Evolutionary conservation across 495 filamentous ascomycete species (phyloP), one percentile per base, ranked within the genome.

Genomic region (Tuber indicum): DNA sequence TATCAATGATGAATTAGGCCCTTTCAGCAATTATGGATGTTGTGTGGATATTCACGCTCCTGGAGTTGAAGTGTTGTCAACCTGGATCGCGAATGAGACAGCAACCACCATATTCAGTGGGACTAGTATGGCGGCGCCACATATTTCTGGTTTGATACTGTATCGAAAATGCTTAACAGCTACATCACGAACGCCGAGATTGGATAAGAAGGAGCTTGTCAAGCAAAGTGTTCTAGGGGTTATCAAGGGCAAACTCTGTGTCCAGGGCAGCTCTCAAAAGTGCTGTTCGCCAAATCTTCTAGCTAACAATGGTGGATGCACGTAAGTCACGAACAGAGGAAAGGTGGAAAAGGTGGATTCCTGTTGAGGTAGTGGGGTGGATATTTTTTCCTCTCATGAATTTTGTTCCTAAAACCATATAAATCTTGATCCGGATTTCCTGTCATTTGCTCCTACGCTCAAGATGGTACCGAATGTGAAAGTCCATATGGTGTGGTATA

Each of bases 71-170:
- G 86, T 90, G 23, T 86, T 84, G 82, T 74, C 75, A 10, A 21
- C 77, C 19, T 58, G 45, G 73, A 87, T 85, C 76, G 86, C 87
- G 69, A 86, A 86, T 72, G 87, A 86, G 79, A 43, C 58, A 23
- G 85, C 45, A 74, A 77, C 85, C 76, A 84, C 81, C 36, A 86
- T 84, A 49, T 78, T 88, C 66, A 87, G 84, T 79, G 88, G 88
- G 58, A 89, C 88, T 52, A 86, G 84, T 76, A 89, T 89, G 87
- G 83, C 71, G n/a, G 41, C 44, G 8, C 75, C 52, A 43, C 73
- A 72, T 47, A 72, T 81, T 58, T 36, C 79, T 44, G 77, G 77
- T 46, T 49, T 77, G 1, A 44, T 81, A 21, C 45, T 77, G 14
- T 74, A 75, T 70, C 79, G 75, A 32, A 81, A 81, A 62, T 79